These are phyloP conservation scores for Trichosporon sp. DNA, from an alignment of 1,284 basidiomycete species.

Conservation along the genomic window DNA sequence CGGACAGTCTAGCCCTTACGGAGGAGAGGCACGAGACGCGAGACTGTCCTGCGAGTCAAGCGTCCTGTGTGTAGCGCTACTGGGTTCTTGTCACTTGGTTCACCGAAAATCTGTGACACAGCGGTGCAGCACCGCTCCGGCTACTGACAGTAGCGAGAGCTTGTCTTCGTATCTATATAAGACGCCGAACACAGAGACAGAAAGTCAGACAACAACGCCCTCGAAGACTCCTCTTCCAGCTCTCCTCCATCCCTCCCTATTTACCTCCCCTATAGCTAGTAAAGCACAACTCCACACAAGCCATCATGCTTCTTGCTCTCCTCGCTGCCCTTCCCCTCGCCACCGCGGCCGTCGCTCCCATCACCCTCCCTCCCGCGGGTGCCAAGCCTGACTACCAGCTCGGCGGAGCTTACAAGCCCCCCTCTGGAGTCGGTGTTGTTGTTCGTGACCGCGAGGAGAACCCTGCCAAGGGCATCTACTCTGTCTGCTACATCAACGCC, in stretches of 20 bases:
- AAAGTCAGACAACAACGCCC: background rate
- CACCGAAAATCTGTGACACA: background rate
- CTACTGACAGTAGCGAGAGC: background rate
- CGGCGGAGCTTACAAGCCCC: background rate
- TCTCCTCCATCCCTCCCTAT: background rate
- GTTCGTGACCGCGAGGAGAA: background rate
- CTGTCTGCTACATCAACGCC: slow-evolving; percentile 3
- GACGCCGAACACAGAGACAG: background rate
- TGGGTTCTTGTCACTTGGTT: background rate
- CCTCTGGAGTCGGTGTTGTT: slow-evolving; percentile 1
- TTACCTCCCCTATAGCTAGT: background rate
- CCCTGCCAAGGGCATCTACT: background rate
- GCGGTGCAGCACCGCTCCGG: background rate
- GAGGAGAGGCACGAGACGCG: background rate
- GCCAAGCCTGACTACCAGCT: slow-evolving; percentile 5
- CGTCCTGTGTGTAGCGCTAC: background rate
- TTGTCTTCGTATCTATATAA: background rate
- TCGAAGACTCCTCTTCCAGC: background rate
- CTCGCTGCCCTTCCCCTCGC: background rate
- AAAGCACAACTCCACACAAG: background rate
- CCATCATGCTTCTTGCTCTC: background rate
- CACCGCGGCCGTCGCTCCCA: background rate
- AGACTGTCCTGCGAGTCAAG: background rate
- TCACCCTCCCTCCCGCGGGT: background rate
- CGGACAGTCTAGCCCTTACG: background rate